Evolutionary conservation across 495 filamentous ascomycete species (phyloP).

Genomic region (Durotheca rogersii): DNA sequence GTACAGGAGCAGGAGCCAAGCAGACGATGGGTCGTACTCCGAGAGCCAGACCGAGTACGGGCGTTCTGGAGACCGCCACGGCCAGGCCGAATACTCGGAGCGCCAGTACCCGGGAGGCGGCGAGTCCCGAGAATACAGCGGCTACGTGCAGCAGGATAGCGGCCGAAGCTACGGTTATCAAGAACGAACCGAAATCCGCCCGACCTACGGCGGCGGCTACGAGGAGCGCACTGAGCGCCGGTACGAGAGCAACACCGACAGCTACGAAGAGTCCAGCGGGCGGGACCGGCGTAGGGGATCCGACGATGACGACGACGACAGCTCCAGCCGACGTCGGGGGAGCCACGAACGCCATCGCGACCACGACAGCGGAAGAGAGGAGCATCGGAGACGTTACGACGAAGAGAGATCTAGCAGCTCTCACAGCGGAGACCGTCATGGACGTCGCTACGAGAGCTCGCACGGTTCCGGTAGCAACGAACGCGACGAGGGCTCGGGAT

Average conservation of each 20-base stretch:
- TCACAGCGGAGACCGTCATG: constrained; percentile 13
- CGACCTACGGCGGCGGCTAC: constrained; percentile 31
- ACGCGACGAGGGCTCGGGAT: constrained; percentile 32
- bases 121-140: constrained; percentile 46
- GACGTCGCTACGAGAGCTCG: constrained; percentile 21
- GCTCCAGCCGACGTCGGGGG: constrained; percentile 26
- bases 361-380: constrained; percentile 10
- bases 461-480: constrained; percentile 12
- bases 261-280: constrained; percentile 26
- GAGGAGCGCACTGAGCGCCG: constrained; percentile 42
- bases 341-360: constrained; percentile 24
- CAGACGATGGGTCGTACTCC: constrained; percentile 45
- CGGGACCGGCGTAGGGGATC: constrained; percentile 15
- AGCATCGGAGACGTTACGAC: constrained; percentile 16
- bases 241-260: constrained; percentile 33
- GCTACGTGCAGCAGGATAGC: constrained; percentile 43
- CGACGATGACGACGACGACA: constrained; percentile 17
- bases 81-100: constrained; percentile 48
- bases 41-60: constrained; percentile 48
- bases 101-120: constrained; percentile 47
- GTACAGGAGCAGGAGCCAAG: constrained; percentile 38
- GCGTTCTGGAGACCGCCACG: constrained; percentile 47
- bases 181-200: constrained; percentile 32
- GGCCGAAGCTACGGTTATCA: constrained; percentile 41
- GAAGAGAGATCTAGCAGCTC: too few relatives aligned